A percentile compares a stretch with the other conserved stretches of the same genome.
Evolutionary conservation across 2,329 filamentous ascomycete species (phyloP).

Genomic region (Aspergillus eucalypticola): DNA sequence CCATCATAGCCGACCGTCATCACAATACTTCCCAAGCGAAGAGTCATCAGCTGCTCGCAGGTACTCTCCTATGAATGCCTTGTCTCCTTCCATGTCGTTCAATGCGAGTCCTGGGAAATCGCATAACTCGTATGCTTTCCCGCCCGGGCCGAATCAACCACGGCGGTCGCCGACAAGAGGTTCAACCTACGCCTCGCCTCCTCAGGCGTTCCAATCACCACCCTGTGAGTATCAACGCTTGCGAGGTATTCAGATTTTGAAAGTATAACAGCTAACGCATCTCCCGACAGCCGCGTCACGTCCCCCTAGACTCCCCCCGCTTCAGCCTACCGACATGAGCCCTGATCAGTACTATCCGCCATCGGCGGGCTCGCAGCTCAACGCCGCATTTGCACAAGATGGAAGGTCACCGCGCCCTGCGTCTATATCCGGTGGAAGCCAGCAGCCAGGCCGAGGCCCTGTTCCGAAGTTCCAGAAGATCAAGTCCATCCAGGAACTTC

Average conservation of each 20-base stretch:
- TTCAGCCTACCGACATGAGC: slow-evolving; percentile 68
- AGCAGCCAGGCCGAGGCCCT: slow-evolving; percentile 58
- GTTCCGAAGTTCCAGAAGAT: slow-evolving; percentile 88
- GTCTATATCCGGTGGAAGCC: slow-evolving; percentile 51
- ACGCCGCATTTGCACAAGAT: slow-evolving; percentile 62
- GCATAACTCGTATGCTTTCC: slow-evolving; percentile 56
- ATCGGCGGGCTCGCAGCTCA: slow-evolving; percentile 69
- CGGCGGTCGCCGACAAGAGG: slow-evolving; percentile 79
- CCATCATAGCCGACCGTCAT: slow-evolving; percentile 68
- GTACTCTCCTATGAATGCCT: slow-evolving; percentile 92
- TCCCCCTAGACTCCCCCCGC: slow-evolving; percentile 70
- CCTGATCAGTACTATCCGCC: slow-evolving; percentile 70
- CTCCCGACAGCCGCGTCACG: slow-evolving; percentile 46
- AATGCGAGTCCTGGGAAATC: slow-evolving; percentile 62
- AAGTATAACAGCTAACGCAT: slow-evolving; percentile 17
- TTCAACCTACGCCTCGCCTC: slow-evolving; percentile 57
- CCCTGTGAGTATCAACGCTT: slow-evolving; percentile 48
- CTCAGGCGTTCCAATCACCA: slow-evolving; percentile 61
- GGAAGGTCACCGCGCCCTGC: slow-evolving; percentile 51
- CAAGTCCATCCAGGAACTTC: slow-evolving; percentile 69
- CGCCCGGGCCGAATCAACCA: slow-evolving; percentile 51
- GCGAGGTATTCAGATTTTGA: neutral
- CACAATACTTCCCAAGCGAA: slow-evolving; percentile 72
- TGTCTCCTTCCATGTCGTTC: slow-evolving; percentile 80
- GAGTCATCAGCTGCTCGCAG: slow-evolving; percentile 82